Conservation (phyloP, 345 rosid species). For the Linum trigynum region DNA sequence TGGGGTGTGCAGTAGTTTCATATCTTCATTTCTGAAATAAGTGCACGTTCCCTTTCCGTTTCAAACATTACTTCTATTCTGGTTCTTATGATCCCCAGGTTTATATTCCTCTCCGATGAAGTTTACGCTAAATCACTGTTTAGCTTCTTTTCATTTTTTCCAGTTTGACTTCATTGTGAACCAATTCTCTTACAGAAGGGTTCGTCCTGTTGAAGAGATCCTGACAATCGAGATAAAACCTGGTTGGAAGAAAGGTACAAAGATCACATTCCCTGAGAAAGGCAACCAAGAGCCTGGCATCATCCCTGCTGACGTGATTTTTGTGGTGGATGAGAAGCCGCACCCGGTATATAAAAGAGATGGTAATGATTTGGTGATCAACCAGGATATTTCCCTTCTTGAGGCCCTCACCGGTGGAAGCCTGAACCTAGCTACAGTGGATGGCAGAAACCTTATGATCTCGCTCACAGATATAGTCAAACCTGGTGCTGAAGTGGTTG, state of each 20-base stretch:
- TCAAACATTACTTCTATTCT: background rate
- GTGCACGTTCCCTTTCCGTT: too few relatives aligned
- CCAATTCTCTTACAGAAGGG: conserved; percentile 40
- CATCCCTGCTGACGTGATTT: conserved; percentile 70
- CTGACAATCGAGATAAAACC: conserved; percentile 79
- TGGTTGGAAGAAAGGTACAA: conserved; percentile 97
- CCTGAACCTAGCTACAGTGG: conserved; percentile 51
- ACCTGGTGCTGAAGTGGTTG: conserved; percentile 67
- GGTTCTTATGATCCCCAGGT: background rate
- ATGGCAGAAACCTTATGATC: conserved; percentile 62
- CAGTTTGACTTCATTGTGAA: conserved; percentile 11
- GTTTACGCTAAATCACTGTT: background rate
- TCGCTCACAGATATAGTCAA: conserved; percentile 61
- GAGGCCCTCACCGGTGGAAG: conserved; percentile 86
- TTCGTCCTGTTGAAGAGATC: conserved; percentile 55
- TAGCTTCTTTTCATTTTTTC: background rate
- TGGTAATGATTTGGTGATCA: conserved; percentile 63
- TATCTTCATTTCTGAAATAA: background rate
- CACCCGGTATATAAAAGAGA: conserved; percentile 75
- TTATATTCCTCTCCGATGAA: background rate
- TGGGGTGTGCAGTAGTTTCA: background rate
- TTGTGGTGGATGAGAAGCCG: conserved; percentile 77
- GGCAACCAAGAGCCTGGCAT: conserved; percentile 79
- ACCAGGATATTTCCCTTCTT: conserved; percentile 66
- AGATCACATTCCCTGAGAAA: conserved; percentile 78